Evolutionary conservation across 148 eudicot genomes (phyloP).

Genomic region (Fagopyrum tataricum): DNA sequence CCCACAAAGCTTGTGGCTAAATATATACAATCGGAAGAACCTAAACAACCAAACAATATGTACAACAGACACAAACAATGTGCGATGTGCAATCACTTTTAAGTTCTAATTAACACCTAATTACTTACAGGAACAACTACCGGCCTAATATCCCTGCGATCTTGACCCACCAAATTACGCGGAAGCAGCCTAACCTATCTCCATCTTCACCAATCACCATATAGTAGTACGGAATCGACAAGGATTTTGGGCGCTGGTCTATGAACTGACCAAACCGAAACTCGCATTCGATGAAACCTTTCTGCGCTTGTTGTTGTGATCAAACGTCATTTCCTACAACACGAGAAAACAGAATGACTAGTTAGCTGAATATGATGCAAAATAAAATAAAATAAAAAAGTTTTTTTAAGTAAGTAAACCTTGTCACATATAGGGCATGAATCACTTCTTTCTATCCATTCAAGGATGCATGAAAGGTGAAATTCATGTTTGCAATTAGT

Average conservation of each 20-base stretch:
- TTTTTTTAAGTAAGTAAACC: slow-evolving; percentile 26
- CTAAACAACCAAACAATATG: not conserved
- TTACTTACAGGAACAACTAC: not conserved
- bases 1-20: not conserved
- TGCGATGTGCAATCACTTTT: not conserved
- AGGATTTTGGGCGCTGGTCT: not conserved
- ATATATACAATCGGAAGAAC: not conserved
- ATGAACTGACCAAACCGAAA: not conserved
- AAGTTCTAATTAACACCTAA: not conserved
- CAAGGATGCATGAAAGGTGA: slow-evolving; percentile 88
- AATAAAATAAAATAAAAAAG: not conserved
- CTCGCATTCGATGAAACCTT: not conserved
- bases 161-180: not conserved
- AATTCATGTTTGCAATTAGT: slow-evolving; percentile 78
- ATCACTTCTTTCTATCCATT: slow-evolving; percentile 98
- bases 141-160: not conserved
- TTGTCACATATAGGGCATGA: slow-evolving; percentile 80
- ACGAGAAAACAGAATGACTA: not conserved
- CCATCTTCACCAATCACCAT: not conserved
- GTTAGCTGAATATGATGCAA: slow-evolving; percentile 1
- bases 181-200: not conserved
- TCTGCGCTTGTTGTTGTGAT: not conserved
- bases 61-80: not conserved
- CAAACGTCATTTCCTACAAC: not conserved
- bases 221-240: not conserved